A percentile compares a stretch with the other conserved stretches of the same genome.
Conservation (phyloP, 495 filamentous ascomycete species). For the Trypethelium eluteriae region DNA sequence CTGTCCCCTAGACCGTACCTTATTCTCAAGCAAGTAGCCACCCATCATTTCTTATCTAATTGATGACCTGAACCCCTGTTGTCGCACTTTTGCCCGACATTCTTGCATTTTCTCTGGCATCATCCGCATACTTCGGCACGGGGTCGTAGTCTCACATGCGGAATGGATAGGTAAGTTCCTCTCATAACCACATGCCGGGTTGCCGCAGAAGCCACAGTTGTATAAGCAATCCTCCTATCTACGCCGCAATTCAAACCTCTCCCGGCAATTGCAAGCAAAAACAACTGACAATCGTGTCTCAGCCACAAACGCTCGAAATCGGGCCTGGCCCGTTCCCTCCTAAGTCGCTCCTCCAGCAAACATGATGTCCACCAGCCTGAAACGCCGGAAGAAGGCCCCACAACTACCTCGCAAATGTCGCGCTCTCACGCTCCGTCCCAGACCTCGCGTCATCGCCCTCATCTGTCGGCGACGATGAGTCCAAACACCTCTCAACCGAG, state of each 20-base stretch:
- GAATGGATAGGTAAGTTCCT: conserved; percentile 4
- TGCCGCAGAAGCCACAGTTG: background rate
- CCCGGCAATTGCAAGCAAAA: background rate
- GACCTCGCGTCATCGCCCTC: conserved; percentile 34
- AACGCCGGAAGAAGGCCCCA: conserved; percentile 6
- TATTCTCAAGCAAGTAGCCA: too few species aligned
- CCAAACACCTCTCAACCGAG: conserved; percentile 18
- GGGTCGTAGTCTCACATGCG: background rate
- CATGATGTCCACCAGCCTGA: conserved; percentile 31
- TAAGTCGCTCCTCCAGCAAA: conserved; percentile 30
- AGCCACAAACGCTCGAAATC: conserved; percentile 35
- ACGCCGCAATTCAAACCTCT: background rate
- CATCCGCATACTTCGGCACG: background rate
- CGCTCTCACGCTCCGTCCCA: conserved; percentile 35
- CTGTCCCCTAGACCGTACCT: too few species aligned
- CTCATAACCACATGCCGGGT: background rate
- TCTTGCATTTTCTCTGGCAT: background rate
- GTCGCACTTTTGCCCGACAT: too few species aligned
- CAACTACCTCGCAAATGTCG: conserved; percentile 18
- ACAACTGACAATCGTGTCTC: background rate
- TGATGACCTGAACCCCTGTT: background rate
- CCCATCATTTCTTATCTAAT: background rate
- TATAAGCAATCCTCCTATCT: background rate
- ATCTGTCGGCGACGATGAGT: conserved; percentile 37
- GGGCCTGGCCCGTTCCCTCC: conserved; percentile 31